Evolutionary conservation across 768 basidiomycete species (phyloP), one percentile per base, ranked within the genome.

Genomic region (Xerocomus brunneocitrinus): DNA sequence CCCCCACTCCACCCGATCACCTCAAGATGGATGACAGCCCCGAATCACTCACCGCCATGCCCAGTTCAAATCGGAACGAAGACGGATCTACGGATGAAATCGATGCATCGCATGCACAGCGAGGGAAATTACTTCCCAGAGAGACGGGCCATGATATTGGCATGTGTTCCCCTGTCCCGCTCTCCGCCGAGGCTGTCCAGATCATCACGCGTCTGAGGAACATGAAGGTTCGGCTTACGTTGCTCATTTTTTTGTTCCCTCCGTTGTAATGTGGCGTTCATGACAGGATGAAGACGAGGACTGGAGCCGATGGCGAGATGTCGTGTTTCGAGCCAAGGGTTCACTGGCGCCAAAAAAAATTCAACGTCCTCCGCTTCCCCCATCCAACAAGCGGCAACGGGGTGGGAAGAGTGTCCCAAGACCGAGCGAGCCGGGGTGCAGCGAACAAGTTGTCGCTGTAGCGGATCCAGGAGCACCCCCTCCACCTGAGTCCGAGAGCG

Each of bases 91-190:
- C 43, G 32, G 34, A 38, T 8, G 50, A 32, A 24, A 40, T 8
- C 4, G 27, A 35, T 36, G 54, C 41, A n/a, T 6, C 14, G 28
- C n/a, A n/a, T 34, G 56, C 42, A 2, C 50, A 54, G 31, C 34
- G 56, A 9, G 84, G 80, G 59, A 58, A 83, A 59, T 72, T 82
- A 7, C 76, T 93, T 31, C 91, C 91, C 0, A 81, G 91, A 44
- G 91, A 92, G 72, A 91, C 89, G 0, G 91, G 91, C 1, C 79
- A 86, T 52, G 91, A 91, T 64, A 90, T 91, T 51, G 91, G 91
- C 5, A 87, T 91, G 84, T 85, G 87, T 2, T 91, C 91, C 1
- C 90, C 90, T 12, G 84, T 91, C 0, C 84, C 85, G 0, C 74
- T 95, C 14, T 89, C 89, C 4, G 74, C 76, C 5, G 85, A 90